These are phyloP conservation scores for Halteria grandinella DNA, from an alignment of 73 alveolate species.

Conservation along the genomic window DNA sequence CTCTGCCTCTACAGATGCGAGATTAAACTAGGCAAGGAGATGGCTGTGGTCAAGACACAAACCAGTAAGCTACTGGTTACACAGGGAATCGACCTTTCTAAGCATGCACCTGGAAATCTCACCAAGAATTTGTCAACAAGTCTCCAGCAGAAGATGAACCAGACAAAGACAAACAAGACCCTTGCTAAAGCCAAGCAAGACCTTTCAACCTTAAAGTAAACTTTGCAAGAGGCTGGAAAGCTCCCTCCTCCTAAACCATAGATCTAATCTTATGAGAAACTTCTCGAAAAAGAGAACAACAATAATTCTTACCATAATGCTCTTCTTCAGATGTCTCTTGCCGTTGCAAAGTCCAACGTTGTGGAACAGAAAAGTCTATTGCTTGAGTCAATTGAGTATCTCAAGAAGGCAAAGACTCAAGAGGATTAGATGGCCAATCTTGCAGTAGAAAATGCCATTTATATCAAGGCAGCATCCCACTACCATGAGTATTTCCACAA, in stretches of 20 bases:
- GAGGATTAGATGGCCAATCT: slow-evolving; percentile 62
- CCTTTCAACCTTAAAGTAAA: slow-evolving; percentile 80
- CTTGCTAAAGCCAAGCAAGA: slow-evolving; percentile 83
- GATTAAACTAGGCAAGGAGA: slow-evolving; percentile 62
- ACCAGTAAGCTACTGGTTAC: slow-evolving; percentile 38
- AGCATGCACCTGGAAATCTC: slow-evolving; percentile 47
- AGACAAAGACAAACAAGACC: slow-evolving; percentile 81
- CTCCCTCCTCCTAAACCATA: slow-evolving; percentile 91
- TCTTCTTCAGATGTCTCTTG: slow-evolving; percentile 70
- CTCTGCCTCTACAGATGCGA: slow-evolving; percentile 72
- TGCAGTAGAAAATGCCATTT: slow-evolving; percentile 73
- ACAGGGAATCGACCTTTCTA: slow-evolving; percentile 30
- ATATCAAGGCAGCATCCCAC: slow-evolving; percentile 67
- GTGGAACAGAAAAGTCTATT: slow-evolving; percentile 72
- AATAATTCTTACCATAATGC: slow-evolving; percentile 77
- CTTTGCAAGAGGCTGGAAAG: slow-evolving; percentile 93
- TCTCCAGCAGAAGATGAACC: slow-evolving; percentile 71
- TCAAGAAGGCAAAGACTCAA: slow-evolving; percentile 67
- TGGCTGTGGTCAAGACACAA: slow-evolving; percentile 38
- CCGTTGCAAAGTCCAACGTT: slow-evolving; percentile 64
- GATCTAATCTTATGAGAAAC: slow-evolving; percentile 73
- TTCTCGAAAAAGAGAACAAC: slow-evolving; percentile 61
- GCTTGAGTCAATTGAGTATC: slow-evolving; percentile 62
- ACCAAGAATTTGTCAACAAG: slow-evolving; percentile 62
- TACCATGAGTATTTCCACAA: slow-evolving; percentile 55